Percentiles rank a stretch among this genome's conserved stretches.
These are phyloP conservation scores for Rhododendron ferrugineum DNA, from an alignment of 148 eudicot genomes.

Conservation along the genomic window DNA sequence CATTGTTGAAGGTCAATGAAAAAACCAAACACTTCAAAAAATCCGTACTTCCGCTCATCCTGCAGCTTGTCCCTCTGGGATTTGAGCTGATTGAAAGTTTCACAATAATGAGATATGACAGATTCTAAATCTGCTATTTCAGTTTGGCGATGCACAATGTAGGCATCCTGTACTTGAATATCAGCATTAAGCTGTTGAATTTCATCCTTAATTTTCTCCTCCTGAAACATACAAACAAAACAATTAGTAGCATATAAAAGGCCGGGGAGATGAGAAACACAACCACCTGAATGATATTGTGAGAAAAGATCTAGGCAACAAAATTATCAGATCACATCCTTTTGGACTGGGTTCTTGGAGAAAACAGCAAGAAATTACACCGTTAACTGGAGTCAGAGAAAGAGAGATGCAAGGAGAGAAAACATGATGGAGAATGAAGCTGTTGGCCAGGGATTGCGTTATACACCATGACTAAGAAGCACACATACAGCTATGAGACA, in stretches of 20 bases:
- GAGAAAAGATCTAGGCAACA: background rate
- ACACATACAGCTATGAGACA: background rate
- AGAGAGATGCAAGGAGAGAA: background rate
- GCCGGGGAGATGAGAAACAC: background rate
- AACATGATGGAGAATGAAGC: background rate
- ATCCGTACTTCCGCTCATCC: constrained; percentile 79
- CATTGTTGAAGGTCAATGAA: background rate
- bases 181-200: constrained; percentile 57
- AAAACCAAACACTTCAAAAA: constrained; percentile 3
- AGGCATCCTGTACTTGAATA: constrained; percentile 51
- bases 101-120: constrained; percentile 42
- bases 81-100: constrained; percentile 54
- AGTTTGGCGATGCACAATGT: constrained; percentile 42
- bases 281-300: background rate
- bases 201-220: constrained; percentile 59
- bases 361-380: background rate
- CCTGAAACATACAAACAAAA: constrained; percentile 38
- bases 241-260: background rate
- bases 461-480: background rate
- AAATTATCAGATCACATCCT: background rate
- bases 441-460: background rate
- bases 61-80: constrained; percentile 70
- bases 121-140: constrained; percentile 46
- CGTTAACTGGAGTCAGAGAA: background rate
- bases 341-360: background rate